phyloP scores from a whole-genome alignment of 805 yeast species.

The Kluyveromyces starmeri region DNA sequence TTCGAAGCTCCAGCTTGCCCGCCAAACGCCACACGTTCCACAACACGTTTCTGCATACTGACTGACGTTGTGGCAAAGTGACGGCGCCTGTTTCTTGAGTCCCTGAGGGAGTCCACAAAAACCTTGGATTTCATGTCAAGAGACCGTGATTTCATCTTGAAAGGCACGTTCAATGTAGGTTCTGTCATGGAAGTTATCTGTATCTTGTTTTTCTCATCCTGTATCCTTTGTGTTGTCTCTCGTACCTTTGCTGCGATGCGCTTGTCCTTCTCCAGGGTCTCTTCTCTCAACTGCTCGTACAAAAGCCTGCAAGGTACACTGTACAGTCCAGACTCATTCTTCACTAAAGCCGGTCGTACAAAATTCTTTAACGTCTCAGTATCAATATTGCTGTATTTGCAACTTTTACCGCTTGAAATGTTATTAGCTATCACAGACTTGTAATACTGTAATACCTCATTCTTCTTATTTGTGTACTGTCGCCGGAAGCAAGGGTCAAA shows the following conservation, averaged over 20 bases:
- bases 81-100: constrained; percentile 13
- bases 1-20: constrained; percentile 27
- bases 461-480: constrained; percentile 22
- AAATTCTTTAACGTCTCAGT: constrained; percentile 11
- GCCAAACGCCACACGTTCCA: constrained; percentile 26
- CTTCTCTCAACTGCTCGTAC: constrained; percentile 28
- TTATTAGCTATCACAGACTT: constrained; percentile 6
- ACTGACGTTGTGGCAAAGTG: constrained; percentile 16
- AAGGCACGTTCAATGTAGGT: constrained; percentile 12
- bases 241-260: constrained; percentile 30
- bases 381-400: constrained; percentile 7
- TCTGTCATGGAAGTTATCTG: constrained; percentile 23
- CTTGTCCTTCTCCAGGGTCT: constrained; percentile 27
- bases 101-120: constrained; percentile 16
- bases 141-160: constrained; percentile 4
- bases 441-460: constrained; percentile 15
- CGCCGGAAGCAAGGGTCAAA: constrained; percentile 31
- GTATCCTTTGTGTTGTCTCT: constrained; percentile 21
- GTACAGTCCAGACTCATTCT: constrained; percentile 18
- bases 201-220: constrained; percentile 27
- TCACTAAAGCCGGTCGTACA: constrained; percentile 12
- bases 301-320: constrained; percentile 31
- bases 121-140: constrained; percentile 10
- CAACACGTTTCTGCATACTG: constrained; percentile 11
- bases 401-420: constrained; percentile 12